Evolutionary conservation across 2,329 filamentous ascomycete genomes (phyloP), one percentile per base, ranked within the genome.

Genomic region (Aspergillus novofumigatus): DNA sequence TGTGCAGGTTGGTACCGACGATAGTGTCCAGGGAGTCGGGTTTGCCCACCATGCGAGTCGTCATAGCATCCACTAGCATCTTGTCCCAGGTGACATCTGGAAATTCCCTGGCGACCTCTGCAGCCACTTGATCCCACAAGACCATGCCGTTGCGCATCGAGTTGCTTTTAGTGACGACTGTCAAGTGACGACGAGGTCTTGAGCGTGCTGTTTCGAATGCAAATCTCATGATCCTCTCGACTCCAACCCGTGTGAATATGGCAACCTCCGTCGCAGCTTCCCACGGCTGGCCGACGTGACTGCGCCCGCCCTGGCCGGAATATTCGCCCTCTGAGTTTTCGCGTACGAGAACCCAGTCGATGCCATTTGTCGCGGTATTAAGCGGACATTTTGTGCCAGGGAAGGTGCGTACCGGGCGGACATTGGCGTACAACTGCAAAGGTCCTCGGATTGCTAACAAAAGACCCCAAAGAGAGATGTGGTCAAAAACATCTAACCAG

Each of bases 41-140:
- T 48, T 80, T 76, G n/a, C 77, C 62, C 0, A 82, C 79, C 81
- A 83, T 83, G 14, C 80, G 72, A 44, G 78, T 77, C 3, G 81
- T 83, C 79, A 83, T 83, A 1, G 81, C 81, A 66, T 83, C 81
- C 1, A 84, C 81, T 8, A 83, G 71, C 80, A 83, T 82, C 66
- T 82, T 83, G 58, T 83, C 81, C 63, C 76, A 76, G 20, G 71
- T 70, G 1, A 83, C 80, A 59, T 82, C 79, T 0, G 78, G 76
- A 57, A 80, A 84, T 1, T 81, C 77, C 56, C 73, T 75, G 0
- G 77, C 71, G 0, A 83, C 77, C 47, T 76, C 72, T 0, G 65
- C 65, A 0, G 80, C 80, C 8, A 83, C 71, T 62, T 83, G 77
- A 62, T 84, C 81, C 81, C 81, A 84, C 59, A 83, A 75, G 0